Conservation (phyloP, 345 rosid genomes). For the Melaleuca alternifolia region DNA sequence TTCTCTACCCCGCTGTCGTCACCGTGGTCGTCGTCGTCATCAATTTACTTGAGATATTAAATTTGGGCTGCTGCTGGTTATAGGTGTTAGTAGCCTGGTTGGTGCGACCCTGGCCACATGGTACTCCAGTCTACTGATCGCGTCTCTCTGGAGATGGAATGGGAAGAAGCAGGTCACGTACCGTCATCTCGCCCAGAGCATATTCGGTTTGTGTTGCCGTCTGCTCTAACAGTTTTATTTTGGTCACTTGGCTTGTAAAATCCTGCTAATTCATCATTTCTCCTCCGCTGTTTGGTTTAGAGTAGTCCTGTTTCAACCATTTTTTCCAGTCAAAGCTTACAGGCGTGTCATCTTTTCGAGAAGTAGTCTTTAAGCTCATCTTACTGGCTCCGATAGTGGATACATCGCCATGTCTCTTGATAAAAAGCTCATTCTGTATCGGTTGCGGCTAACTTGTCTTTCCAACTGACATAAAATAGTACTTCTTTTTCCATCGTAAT, state of each 20-base stretch:
- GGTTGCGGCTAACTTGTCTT: neutral
- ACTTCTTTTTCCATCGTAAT: neutral
- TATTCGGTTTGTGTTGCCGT: constrained; percentile 18
- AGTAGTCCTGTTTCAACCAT: neutral
- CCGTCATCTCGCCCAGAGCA: constrained; percentile 36
- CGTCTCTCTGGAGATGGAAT: constrained; percentile 45
- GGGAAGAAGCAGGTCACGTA: constrained; percentile 39
- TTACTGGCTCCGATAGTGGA: neutral
- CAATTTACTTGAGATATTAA: neutral
- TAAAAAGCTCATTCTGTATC: neutral
- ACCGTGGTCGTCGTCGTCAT: rapidly evolving
- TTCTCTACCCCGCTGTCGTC: neutral
- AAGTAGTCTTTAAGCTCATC: neutral
- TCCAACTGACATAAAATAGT: neutral
- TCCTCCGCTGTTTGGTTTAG: neutral
- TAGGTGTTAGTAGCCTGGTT: constrained; percentile 41
- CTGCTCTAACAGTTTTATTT: neutral
- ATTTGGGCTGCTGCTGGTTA: neutral
- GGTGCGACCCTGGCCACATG: constrained; percentile 39
- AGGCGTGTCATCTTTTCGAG: neutral
- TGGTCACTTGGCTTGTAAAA: neutral
- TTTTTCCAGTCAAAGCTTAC: neutral
- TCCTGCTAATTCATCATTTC: neutral
- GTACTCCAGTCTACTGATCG: constrained; percentile 35
- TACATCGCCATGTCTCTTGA: neutral